Base-by-base conservation (phyloP, 2,329 filamentous ascomycete species). In the Colletotrichum phormii region DNA sequence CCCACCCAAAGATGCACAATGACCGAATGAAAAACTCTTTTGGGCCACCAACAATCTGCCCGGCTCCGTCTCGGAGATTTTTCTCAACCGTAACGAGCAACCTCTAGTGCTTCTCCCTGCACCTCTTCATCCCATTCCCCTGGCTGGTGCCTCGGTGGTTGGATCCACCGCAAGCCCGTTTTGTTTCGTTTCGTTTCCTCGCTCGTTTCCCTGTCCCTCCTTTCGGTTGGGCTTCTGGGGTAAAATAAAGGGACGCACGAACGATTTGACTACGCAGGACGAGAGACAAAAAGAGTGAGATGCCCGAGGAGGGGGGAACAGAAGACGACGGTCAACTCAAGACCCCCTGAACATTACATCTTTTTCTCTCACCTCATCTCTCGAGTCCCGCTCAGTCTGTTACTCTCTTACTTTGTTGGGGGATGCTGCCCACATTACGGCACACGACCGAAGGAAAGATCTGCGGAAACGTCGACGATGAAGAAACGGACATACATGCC, bases 11-110 rank as follows among this genome's bases (percentile, higher is more conserved):
- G 60, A 64, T 65, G 70, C 54, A 61, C 60, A 55, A 60, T 69
- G 70, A 64, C 66, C 46, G 61, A 72, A 60, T 33, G 49, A 61
- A 70, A 57, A 64, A 57, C 57, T 71, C 64, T 71, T 49, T 71
- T n/a, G 68, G 51, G 64, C 57, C 58, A 67, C 29, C 35, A 63
- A 61, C 33, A 67, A 58, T 18, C 46, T 67, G 64, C 29, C 57
- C 49, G 31, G 64, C 58, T 71, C 64, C 70, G 66, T 72, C 66
- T 72, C 66, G 70, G 70, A 72, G 70, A 72, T 70, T 72, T 72
- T 64, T 61, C 55, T 29, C 46, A 64, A 72, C 70, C 49, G 66
- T 37, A 72, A 70, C 35, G 55, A 64, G 61, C 60, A 51, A 35
- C 37, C 37, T 42, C 37, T 15, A 42, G 37, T 18, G 15, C 51